These are phyloP conservation scores for Lactuca sativa DNA, from an alignment of 129 eudicot genomes.

Conservation along the genomic window DNA sequence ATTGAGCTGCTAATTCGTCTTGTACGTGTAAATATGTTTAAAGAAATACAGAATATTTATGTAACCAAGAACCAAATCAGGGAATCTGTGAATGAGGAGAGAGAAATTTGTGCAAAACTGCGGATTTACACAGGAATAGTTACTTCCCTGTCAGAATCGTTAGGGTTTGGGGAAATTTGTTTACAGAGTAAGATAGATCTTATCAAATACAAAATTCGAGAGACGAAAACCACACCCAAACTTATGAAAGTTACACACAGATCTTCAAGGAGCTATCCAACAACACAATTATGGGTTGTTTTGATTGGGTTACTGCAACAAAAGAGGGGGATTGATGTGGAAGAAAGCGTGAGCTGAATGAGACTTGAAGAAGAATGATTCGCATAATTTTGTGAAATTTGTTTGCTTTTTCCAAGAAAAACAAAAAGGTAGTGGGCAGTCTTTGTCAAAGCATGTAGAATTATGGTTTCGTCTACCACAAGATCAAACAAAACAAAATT, in stretches of 20 bases:
- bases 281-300: constrained; percentile 13
- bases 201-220: neutral
- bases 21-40: neutral
- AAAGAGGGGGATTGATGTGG: constrained; percentile 22
- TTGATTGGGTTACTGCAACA: constrained; percentile 3
- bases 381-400: constrained; percentile 26
- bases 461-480: constrained; percentile 14
- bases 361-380: constrained; percentile 29
- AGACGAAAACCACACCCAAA: neutral
- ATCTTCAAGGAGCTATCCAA: neutral
- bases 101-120: constrained; percentile 10
- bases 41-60: neutral
- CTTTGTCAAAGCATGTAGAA: constrained; percentile 28
- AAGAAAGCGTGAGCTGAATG: constrained; percentile 38
- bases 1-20: constrained; percentile 14
- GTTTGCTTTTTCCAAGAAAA: constrained; percentile 10
- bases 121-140: constrained; percentile 13
- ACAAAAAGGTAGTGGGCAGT: constrained; percentile 38
- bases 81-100: constrained; percentile 2
- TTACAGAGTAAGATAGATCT: constrained; percentile 10
- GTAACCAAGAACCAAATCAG: constrained; percentile 25
- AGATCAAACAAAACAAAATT: constrained; percentile 2
- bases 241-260: neutral
- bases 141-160: neutral
- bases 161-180: constrained; percentile 13